Evolutionary conservation across 768 basidiomycete genomes (phyloP).

Genomic region (Lactifluus echinatus): DNA sequence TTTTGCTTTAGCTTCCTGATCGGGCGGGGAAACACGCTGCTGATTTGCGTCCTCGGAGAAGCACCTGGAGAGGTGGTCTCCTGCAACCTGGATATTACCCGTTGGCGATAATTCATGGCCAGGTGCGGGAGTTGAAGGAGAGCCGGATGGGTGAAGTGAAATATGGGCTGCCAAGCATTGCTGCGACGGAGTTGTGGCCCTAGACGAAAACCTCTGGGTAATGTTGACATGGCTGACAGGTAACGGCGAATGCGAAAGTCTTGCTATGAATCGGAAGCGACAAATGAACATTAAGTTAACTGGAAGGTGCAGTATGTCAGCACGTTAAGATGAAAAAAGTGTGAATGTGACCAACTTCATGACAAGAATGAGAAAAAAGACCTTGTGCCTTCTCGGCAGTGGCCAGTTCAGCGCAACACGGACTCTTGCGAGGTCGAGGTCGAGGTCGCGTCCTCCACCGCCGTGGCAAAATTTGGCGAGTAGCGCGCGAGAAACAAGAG

Average conservation of each 20-base stretch:
- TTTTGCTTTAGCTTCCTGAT: conserved; percentile 1
- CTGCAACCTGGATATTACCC: neutral
- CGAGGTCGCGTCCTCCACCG: neutral
- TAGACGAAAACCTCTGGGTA: conserved; percentile 4
- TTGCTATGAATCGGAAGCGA: conserved; percentile 48
- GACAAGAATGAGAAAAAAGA: conserved; percentile 27
- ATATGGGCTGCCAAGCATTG: neutral
- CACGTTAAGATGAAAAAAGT: neutral
- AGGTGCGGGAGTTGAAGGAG: neutral
- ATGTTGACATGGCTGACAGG: conserved; percentile 8
- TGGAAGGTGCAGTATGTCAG: conserved; percentile 23
- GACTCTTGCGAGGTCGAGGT: too few species aligned
- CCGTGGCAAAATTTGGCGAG: neutral
- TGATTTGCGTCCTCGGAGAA: neutral
- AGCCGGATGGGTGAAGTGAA: neutral
- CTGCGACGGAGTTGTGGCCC: conserved; percentile 1
- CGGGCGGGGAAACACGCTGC: neutral
- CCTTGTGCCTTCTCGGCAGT: conserved; percentile 4
- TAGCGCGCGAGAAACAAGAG: neutral
- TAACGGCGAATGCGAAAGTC: conserved; percentile 30
- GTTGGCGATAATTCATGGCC: neutral
- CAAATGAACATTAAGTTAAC: conserved; percentile 77
- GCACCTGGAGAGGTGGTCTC: neutral
- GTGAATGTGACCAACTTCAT: conserved; percentile 41
- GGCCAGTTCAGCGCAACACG: conserved; percentile 7